phyloP scores from a whole-genome alignment of 768 basidiomycete species.

The Amanita jacksonii region DNA sequence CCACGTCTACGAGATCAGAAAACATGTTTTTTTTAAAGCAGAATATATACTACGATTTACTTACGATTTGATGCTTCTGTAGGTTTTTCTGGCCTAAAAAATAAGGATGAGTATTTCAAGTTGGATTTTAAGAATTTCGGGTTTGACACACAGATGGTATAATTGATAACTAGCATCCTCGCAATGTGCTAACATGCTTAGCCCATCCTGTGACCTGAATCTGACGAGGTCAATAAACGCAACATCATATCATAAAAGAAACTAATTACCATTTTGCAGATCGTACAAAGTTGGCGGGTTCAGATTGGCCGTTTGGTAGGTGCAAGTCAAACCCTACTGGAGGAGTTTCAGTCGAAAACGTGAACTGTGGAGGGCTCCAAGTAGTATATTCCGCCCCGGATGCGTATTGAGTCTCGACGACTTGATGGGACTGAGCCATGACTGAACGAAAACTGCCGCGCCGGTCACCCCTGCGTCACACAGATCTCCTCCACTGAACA shows the following conservation, averaged over 20 bases:
- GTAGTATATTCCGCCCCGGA: no score
- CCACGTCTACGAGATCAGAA: background rate
- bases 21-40: background rate
- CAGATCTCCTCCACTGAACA: no score
- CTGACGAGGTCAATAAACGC: background rate
- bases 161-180: conserved; percentile 62
- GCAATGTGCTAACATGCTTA: conserved; percentile 53
- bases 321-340: no score
- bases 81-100: background rate
- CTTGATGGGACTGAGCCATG: no score
- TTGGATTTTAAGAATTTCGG: background rate
- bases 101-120: background rate
- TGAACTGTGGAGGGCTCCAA: no score
- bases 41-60: conserved; percentile 2
- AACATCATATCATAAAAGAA: background rate
- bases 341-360: no score
- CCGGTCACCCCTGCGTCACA: no score
- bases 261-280: conserved; percentile 41
- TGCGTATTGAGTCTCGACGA: no score
- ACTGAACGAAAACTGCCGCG: no score
- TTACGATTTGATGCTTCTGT: background rate
- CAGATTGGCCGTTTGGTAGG: no score
- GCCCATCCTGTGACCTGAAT: conserved; percentile 68
- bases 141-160: conserved; percentile 34
- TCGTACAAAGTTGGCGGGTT: conserved; percentile 40